phyloP scores from a whole-genome alignment of 106 monocot species.

The Hemerocallis citrina region DNA sequence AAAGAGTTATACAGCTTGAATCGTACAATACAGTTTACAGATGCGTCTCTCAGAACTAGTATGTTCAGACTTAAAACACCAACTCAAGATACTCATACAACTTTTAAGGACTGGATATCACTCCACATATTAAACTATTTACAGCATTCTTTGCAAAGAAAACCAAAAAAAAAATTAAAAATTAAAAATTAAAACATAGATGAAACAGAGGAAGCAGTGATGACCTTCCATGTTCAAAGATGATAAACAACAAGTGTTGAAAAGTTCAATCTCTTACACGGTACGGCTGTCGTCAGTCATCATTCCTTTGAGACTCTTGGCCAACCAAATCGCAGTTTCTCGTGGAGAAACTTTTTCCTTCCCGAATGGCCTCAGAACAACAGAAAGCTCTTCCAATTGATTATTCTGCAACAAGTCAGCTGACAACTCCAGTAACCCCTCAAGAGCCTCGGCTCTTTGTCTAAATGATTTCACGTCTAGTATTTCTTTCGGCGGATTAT shows the following conservation, averaged over 20 bases:
- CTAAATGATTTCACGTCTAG: slow-evolving; percentile 76
- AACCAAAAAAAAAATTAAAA: slow-evolving; percentile 3
- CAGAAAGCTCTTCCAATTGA: slow-evolving; percentile 72
- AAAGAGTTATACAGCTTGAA: slow-evolving; percentile 3
- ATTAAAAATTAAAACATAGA: not conserved
- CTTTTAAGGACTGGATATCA: slow-evolving; percentile 2
- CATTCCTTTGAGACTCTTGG: slow-evolving; percentile 91
- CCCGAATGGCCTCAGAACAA: slow-evolving; percentile 87
- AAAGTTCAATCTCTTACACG: slow-evolving; percentile 1
- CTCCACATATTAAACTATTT: slow-evolving; percentile 19
- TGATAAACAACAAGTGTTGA: not conserved
- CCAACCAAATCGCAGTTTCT: slow-evolving; percentile 96
- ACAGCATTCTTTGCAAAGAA: slow-evolving; percentile 28
- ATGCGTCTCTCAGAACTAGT: not conserved
- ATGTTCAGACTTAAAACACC: not conserved
- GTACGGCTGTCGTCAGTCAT: slow-evolving; percentile 55
- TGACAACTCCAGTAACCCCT: slow-evolving; percentile 85
- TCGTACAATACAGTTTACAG: not conserved
- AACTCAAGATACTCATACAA: not conserved
- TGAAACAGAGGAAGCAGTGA: not conserved
- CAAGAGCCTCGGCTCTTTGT: slow-evolving; percentile 91
- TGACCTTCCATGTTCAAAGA: not conserved
- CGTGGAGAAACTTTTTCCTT: slow-evolving; percentile 93
- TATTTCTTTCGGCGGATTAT: slow-evolving; percentile 40
- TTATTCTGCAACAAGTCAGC: slow-evolving; percentile 74